phyloP scores from a whole-genome alignment of 371 early-diverging fungal genomes.

The Apophysomyces elegans region DNA sequence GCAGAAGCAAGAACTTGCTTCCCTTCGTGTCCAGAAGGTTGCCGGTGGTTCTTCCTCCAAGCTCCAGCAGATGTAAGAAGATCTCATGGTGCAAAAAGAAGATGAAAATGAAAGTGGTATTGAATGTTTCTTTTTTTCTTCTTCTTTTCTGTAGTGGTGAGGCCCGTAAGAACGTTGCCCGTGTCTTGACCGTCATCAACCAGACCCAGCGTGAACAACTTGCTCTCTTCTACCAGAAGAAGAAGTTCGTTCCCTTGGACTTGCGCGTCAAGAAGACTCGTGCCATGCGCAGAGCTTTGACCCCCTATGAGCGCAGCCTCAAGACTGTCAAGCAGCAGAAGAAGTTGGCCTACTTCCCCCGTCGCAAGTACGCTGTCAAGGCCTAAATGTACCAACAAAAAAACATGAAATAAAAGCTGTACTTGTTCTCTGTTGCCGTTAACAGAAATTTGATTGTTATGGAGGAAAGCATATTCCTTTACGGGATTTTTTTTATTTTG shows the following conservation, averaged over 20 bases:
- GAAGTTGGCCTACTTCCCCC: slow-evolving; percentile 81
- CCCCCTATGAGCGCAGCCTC: slow-evolving; percentile 65
- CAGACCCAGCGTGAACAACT: slow-evolving; percentile 84
- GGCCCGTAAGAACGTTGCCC: slow-evolving; percentile 89
- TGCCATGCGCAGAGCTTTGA: slow-evolving; percentile 91
- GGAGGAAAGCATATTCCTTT: too few species aligned
- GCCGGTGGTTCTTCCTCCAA: slow-evolving; percentile 61
- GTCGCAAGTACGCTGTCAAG: slow-evolving; percentile 82
- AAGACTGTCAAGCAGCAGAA: slow-evolving; percentile 79
- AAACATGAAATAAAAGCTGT: background rate
- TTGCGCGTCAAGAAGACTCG: slow-evolving; percentile 95
- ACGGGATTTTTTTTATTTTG: too few species aligned
- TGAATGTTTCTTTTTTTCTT: background rate
- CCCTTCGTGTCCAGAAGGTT: slow-evolving; percentile 89
- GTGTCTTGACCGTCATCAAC: slow-evolving; percentile 90
- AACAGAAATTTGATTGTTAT: background rate
- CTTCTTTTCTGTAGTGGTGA: slow-evolving; percentile 45
- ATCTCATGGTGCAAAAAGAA: background rate
- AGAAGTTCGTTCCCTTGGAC: slow-evolving; percentile 90
- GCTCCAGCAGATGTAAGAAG: slow-evolving; percentile 75
- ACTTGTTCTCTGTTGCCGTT: slow-evolving; percentile 7
- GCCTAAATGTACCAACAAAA: slow-evolving; percentile 55
- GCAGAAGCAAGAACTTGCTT: slow-evolving; percentile 87
- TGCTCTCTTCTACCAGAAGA: slow-evolving; percentile 79
- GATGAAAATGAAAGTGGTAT: background rate